Percentiles rank a stretch among this genome's conserved stretches.
Conservation (phyloP, 345 rosid species). For the Angophora floribunda region DNA sequence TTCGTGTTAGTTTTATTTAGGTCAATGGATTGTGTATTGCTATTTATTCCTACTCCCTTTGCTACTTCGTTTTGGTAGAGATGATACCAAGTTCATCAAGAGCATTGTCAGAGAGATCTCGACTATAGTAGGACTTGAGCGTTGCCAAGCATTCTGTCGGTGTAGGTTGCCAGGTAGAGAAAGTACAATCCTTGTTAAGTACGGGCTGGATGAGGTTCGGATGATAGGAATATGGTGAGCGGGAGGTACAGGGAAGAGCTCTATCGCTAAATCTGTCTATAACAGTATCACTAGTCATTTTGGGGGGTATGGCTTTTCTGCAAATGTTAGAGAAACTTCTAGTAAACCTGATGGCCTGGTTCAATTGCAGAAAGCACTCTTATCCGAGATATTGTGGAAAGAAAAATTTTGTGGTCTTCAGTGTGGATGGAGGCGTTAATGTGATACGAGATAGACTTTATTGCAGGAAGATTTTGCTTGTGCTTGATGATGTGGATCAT, state of each 20-base stretch:
- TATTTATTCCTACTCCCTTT: neutral
- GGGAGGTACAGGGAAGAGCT: constrained; percentile 2
- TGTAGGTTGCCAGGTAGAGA: neutral
- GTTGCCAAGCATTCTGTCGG: constrained; percentile 2
- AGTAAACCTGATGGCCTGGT: neutral
- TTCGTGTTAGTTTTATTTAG: too few relatives aligned
- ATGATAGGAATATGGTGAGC: constrained; percentile 1
- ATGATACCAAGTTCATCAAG: neutral
- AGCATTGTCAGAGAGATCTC: neutral
- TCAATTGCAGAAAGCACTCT: neutral
- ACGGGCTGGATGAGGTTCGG: neutral
- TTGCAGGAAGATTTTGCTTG: too few relatives aligned
- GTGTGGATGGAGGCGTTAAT: too few relatives aligned
- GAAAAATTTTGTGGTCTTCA: neutral
- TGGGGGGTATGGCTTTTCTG: constrained; percentile 13
- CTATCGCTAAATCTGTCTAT: constrained; percentile 13
- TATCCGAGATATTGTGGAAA: neutral
- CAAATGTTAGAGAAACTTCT: constrained; percentile 20
- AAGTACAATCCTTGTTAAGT: neutral
- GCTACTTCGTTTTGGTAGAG: neutral
- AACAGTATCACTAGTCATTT: constrained; percentile 6
- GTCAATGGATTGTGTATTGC: neutral
- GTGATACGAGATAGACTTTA: too few relatives aligned
- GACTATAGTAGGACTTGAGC: neutral
- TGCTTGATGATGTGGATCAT: too few relatives aligned